phyloP scores from a whole-genome alignment of 805 yeast species.

The Pichia sporocuriosa region DNA sequence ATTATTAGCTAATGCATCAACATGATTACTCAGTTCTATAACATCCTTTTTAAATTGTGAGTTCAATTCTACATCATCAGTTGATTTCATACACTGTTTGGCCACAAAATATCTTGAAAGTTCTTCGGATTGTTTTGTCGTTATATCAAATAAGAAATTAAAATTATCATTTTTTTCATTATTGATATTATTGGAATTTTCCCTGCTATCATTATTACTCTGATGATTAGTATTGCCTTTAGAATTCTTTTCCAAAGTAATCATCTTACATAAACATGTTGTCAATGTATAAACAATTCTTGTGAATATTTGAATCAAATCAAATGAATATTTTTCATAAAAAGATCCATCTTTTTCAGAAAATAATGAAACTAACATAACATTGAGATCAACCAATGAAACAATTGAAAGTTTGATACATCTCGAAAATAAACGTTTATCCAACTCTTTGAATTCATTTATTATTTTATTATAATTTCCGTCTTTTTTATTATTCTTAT shows the following conservation, averaged over 20 bases:
- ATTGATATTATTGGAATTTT: neutral
- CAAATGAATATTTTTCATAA: conserved; percentile 18
- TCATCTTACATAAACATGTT: conserved; percentile 13
- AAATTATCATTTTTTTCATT: neutral
- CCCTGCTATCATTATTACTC: neutral
- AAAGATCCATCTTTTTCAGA: conserved; percentile 8
- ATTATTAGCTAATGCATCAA: conserved; percentile 15
- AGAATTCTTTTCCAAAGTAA: conserved; percentile 6
- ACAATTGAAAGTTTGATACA: conserved; percentile 15
- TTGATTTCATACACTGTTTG: neutral
- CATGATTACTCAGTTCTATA: conserved; percentile 2
- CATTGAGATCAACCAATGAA: conserved; percentile 18
- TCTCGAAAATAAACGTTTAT: conserved; percentile 17
- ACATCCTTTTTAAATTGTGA: conserved; percentile 1
- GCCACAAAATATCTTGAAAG: conserved; percentile 7
- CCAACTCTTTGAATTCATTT: conserved; percentile 12
- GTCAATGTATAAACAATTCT: conserved; percentile 15
- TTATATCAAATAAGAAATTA: conserved; percentile 10
- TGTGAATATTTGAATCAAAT: conserved; percentile 20
- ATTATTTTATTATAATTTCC: conserved; percentile 4
- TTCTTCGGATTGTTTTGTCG: conserved; percentile 3
- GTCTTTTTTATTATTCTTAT: neutral
- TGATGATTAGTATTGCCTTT: neutral
- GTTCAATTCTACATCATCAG: neutral
- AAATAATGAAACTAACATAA: conserved; percentile 11